Conservation (phyloP, 2,329 filamentous ascomycete species). For the Cadophora sp. region DNA sequence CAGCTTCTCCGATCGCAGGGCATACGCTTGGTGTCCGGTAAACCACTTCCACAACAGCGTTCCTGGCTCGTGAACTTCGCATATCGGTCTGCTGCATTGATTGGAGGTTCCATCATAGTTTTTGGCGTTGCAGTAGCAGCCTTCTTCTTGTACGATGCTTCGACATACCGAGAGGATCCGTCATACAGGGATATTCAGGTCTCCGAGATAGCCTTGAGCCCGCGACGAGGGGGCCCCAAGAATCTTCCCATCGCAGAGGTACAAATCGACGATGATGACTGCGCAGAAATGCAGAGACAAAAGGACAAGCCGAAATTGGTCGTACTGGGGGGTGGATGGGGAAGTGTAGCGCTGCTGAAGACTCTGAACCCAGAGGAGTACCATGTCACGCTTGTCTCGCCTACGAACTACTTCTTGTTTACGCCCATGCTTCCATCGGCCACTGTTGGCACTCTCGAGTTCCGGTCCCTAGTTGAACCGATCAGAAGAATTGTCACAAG, state of each 20-base stretch:
- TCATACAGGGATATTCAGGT: constrained; percentile 77
- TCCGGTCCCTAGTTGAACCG: constrained; percentile 91
- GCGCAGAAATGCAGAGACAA: constrained; percentile 68
- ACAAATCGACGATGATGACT: constrained; percentile 88
- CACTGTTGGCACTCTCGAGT: constrained; percentile 91
- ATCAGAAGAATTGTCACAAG: constrained; percentile 82
- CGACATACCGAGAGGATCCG: constrained; percentile 80
- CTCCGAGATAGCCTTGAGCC: constrained; percentile 82
- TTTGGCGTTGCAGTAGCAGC: constrained; percentile 72
- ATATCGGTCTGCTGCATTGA: constrained; percentile 72
- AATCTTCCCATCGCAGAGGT: constrained; percentile 91
- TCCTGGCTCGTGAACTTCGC: constrained; percentile 62
- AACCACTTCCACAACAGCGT: constrained; percentile 56
- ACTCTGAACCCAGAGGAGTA: constrained; percentile 90
- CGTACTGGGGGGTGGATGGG: constrained; percentile 94
- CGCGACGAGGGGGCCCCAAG: constrained; percentile 86
- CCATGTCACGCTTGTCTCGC: constrained; percentile 93
- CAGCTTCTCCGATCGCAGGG: constrained; percentile 28
- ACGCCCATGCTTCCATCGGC: constrained; percentile 98
- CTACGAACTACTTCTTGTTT: constrained; percentile 96
- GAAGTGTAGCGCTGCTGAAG: constrained; percentile 89
- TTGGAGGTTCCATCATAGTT: constrained; percentile 79
- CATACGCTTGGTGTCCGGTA: constrained; percentile 54
- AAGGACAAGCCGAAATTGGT: constrained; percentile 94
- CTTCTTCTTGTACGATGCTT: constrained; percentile 94